Conservation (phyloP, 164 flowering plant genomes). For the Tinospora cordifolia region DNA sequence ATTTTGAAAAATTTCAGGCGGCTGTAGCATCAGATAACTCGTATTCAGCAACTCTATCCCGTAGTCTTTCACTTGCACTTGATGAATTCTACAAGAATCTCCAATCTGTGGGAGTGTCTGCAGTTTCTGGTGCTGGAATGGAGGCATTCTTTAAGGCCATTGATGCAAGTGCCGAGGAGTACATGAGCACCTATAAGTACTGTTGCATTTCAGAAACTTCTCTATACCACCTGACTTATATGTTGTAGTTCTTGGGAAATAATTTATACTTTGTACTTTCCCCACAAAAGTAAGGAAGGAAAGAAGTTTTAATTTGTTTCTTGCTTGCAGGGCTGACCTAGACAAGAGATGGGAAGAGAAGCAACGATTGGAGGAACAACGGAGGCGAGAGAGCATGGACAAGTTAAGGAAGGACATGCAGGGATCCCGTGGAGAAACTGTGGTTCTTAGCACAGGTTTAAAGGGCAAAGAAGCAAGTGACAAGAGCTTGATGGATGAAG, state of each 20-base stretch:
- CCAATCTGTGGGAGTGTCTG: conserved; percentile 85
- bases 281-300: too few relatives aligned
- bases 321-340: conserved; percentile 65
- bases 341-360: conserved; percentile 86
- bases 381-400: conserved; percentile 62
- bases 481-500: conserved; percentile 35
- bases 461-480: conserved; percentile 38
- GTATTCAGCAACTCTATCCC: conserved; percentile 59
- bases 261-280: not conserved
- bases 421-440: conserved; percentile 58
- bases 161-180: conserved; percentile 82
- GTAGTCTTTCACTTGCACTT: conserved; percentile 75
- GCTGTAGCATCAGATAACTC: conserved; percentile 66
- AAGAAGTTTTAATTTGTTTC: not conserved
- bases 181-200: conserved; percentile 87
- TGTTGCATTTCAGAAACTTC: not conserved
- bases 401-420: conserved; percentile 83
- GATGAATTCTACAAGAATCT: conserved; percentile 88
- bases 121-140: conserved; percentile 86
- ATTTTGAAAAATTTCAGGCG: conserved; percentile 83
- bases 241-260: not conserved
- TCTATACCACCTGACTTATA: not conserved
- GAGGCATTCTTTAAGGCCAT: conserved; percentile 73
- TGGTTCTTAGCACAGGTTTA: conserved; percentile 77
- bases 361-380: conserved; percentile 69